Conservation (phyloP, 768 basidiomycete genomes). For the Russula virescens region DNA sequence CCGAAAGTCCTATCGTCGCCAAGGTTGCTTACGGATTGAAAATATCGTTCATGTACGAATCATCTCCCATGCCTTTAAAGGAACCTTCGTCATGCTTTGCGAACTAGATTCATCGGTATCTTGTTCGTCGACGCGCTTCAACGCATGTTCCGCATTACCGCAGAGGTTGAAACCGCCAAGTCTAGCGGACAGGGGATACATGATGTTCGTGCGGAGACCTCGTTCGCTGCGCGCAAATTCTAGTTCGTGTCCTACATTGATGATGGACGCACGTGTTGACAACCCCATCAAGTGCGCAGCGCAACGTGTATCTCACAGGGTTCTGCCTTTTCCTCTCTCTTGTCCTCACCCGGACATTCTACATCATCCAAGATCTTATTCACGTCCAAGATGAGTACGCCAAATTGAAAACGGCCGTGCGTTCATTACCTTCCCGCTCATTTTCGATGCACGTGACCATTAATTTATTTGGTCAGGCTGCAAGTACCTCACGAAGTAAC, state of each 20-base stretch:
- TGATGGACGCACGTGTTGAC: not conserved
- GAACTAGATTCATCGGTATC: slow-evolving; percentile 67
- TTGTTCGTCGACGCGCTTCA: slow-evolving; percentile 91
- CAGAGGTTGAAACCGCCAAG: slow-evolving; percentile 67
- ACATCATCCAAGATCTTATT: slow-evolving; percentile 87
- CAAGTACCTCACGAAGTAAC: slow-evolving; percentile 31
- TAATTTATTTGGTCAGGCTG: slow-evolving; percentile 29
- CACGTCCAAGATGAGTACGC: slow-evolving; percentile 84
- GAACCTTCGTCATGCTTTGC: too few relatives aligned
- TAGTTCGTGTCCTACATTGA: slow-evolving; percentile 49
- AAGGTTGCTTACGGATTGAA: slow-evolving; percentile 89
- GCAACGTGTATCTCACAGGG: slow-evolving; percentile 89
- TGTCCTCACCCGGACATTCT: slow-evolving; percentile 88
- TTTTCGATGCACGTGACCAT: not conserved
- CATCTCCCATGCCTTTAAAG: not conserved
- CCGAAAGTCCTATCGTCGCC: slow-evolving; percentile 62
- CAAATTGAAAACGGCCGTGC: slow-evolving; percentile 60
- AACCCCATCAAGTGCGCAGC: slow-evolving; percentile 55
- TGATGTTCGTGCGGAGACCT: slow-evolving; percentile 78
- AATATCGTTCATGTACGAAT: slow-evolving; percentile 82
- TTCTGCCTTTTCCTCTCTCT: slow-evolving; percentile 95
- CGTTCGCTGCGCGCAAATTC: slow-evolving; percentile 87
- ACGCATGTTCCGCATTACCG: slow-evolving; percentile 79
- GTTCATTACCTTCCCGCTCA: not conserved
- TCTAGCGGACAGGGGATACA: slow-evolving; percentile 41